Evolutionary conservation across 2,329 filamentous ascomycete genomes (phyloP).

Genomic region (Pseudophaeomoniella oleicola): DNA sequence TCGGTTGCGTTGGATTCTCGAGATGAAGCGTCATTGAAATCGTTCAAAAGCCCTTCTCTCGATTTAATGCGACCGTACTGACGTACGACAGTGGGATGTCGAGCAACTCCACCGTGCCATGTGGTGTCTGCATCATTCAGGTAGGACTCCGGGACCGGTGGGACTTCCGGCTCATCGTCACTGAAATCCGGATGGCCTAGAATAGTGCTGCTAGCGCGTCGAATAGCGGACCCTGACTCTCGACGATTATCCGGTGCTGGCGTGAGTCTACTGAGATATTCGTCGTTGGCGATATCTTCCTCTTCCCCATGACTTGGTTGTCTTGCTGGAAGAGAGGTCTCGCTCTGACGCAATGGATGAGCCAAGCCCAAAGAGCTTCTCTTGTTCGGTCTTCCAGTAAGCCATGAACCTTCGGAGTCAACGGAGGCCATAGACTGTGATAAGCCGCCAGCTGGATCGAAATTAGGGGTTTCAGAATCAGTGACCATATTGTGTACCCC

Average conservation of each 20-base stretch:
- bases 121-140: conserved; percentile 21
- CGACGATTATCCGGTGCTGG: conserved; percentile 29
- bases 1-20: conserved; percentile 18
- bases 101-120: conserved; percentile 37
- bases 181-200: conserved; percentile 48
- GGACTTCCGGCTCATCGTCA: conserved; percentile 22
- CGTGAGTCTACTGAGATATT: conserved; percentile 51
- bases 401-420: conserved; percentile 91
- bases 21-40: conserved; percentile 22
- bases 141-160: conserved; percentile 7
- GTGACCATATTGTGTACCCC: not conserved
- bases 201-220: conserved; percentile 29
- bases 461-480: not conserved
- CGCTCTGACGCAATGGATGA: conserved; percentile 31
- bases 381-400: conserved; percentile 57
- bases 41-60: conserved; percentile 43
- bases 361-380: conserved; percentile 28
- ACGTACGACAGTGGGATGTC: conserved; percentile 52
- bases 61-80: conserved; percentile 43
- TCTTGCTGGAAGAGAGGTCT: conserved; percentile 29
- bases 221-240: conserved; percentile 14
- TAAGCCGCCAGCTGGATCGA: conserved; percentile 24
- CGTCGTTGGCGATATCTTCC: conserved; percentile 58
- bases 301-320: conserved; percentile 22
- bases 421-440: conserved; percentile 85